Base-by-base conservation (phyloP, 2,329 filamentous ascomycete genomes). In the Diplodia scrobiculata region DNA sequence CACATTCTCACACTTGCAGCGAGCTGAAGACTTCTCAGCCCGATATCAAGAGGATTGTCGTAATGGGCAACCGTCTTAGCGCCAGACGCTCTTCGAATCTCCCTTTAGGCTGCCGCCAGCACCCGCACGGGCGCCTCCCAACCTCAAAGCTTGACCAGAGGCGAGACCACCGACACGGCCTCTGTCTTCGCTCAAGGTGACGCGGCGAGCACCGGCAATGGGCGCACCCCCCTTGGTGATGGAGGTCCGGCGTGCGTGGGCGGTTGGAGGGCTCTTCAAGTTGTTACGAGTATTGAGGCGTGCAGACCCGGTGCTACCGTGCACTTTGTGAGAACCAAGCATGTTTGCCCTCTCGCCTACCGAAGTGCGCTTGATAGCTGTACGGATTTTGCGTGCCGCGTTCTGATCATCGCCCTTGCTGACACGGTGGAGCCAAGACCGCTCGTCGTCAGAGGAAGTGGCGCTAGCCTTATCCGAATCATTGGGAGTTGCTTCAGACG, bases 201-300 rank as follows among this genome's bases (percentile, higher is more conserved):
- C 73, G 2, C 64, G 53, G 77, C 78, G 10, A 76, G 78, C 47
- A 76, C 73, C 66, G 76, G 70, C 13, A 71, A 73, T 21, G 72
- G 77, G 5, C 77, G 80, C 73, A 89, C 89, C 71, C 83, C 81
- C 32, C 89, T 81, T 1, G 86, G 84, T 19, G 85, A 79, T 71
- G 81, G 82, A 38, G 87, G 81, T 32, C 88, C 88, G 70, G 86
- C 87, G 59, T 90, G 77, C 14, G 90, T 86, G 47, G 78, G 78
- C 67, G 83, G 84, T 71, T 79, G 81, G 19, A 84, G 83, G 58
- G 81, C 81, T 84, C 72, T 84, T 87, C 47, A 87, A 84, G 86
- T 90, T 89, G 14, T 88, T 82, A 51, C 88, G 81, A 29, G 88
- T 87, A 68, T 89, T 87, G 65, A 84, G 83, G 27, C 87, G 86